These are phyloP conservation scores for Plasmodium falciparum DNA, from an alignment of 169 alveolate species.

Conservation along the genomic window DNA sequence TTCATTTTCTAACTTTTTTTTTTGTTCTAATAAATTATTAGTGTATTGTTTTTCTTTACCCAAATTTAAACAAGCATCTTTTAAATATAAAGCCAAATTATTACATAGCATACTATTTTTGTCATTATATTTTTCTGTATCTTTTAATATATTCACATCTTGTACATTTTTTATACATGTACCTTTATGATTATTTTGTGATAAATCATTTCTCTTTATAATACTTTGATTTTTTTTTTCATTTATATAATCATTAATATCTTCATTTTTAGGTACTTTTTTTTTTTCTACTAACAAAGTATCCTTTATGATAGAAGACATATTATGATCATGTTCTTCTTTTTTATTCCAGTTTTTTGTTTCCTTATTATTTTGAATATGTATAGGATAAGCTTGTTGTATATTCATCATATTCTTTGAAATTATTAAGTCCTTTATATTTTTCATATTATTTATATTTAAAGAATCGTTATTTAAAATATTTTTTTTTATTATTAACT, in stretches of 20 bases:
- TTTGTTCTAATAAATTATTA: slow-evolving; percentile 22
- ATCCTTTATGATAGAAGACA: neutral
- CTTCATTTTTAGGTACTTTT: neutral
- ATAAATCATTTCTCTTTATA: neutral
- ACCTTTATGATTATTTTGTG: neutral
- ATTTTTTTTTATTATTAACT: slow-evolving; percentile 2
- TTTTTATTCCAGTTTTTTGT: neutral
- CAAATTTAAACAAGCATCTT: slow-evolving; percentile 29
- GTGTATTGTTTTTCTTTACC: slow-evolving; percentile 61
- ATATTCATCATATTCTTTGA: slow-evolving; percentile 12
- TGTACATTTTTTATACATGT: neutral
- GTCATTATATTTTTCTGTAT: neutral
- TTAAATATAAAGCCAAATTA: slow-evolving; percentile 24
- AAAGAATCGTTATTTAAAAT: neutral
- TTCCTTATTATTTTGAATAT: neutral
- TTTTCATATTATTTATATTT: neutral
- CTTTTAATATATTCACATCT: neutral
- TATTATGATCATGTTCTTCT: neutral
- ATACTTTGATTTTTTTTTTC: neutral
- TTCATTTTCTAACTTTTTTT: slow-evolving; percentile 25
- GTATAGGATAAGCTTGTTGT: slow-evolving; percentile 31
- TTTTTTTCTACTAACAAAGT: neutral
- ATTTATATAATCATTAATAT: neutral
- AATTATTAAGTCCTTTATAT: neutral
- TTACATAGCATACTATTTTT: slow-evolving; percentile 9